Conservation (phyloP, 2,329 filamentous ascomycete species). For the Ophiostoma novo-ulmi region DNA sequence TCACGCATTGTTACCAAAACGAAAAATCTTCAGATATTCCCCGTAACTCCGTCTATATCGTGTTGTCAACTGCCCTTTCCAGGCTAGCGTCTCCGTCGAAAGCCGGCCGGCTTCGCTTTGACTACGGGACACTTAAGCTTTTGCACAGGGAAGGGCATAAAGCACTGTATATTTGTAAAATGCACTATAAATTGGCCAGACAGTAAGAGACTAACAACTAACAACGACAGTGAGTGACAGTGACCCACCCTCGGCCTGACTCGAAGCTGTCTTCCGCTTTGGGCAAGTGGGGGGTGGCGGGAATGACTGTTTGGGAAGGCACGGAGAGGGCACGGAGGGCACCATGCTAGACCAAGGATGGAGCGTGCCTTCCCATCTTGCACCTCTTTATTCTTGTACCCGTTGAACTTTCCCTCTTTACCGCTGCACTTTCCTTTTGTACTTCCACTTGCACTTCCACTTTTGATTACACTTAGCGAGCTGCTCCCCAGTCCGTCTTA, state of each 20-base stretch:
- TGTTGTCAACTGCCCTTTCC: constrained; percentile 9
- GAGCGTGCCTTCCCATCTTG: constrained; percentile 3
- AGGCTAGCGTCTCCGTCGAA: constrained; percentile 16
- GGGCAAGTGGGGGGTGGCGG: constrained; percentile 21
- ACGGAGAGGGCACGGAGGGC: neutral
- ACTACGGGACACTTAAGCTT: constrained; percentile 3
- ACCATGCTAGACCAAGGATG: neutral
- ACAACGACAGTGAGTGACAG: neutral
- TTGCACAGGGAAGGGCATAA: neutral
- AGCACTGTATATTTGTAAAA: constrained; percentile 1
- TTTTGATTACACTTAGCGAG: neutral
- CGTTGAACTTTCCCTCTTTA: neutral
- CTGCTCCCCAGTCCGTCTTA: constrained; percentile 7
- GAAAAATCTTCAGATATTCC: constrained; percentile 12
- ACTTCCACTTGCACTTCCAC: neutral
- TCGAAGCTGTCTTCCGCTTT: constrained; percentile 21
- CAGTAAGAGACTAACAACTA: no score
- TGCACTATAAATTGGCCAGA: neutral
- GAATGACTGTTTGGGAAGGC: constrained; percentile 15
- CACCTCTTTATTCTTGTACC: neutral
- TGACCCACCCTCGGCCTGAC: constrained; percentile 11
- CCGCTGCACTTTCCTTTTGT: neutral
- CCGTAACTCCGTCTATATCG: constrained; percentile 8
- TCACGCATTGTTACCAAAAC: neutral
- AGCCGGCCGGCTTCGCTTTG: constrained; percentile 3